Evolutionary conservation across 306 rosid species (phyloP).

Genomic region (Prunus salicina): DNA sequence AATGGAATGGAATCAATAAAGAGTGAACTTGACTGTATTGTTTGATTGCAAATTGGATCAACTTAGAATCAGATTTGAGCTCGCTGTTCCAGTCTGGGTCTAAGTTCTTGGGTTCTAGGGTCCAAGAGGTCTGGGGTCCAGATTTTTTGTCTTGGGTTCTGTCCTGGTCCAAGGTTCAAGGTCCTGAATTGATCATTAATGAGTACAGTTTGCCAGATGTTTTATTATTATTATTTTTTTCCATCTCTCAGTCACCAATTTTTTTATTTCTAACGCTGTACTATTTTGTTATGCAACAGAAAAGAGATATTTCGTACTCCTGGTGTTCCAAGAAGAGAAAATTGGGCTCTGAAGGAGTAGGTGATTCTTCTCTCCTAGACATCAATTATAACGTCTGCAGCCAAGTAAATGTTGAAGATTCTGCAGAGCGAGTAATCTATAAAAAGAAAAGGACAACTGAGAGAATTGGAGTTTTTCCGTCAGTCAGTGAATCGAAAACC

Average conservation of each 20-base stretch:
- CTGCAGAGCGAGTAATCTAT: conserved; percentile 6
- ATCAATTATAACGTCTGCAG: conserved; percentile 9
- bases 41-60: background rate
- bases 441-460: conserved; percentile 36
- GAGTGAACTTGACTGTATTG: background rate
- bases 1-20: background rate
- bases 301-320: conserved; percentile 51
- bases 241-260: background rate
- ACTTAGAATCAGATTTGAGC: background rate
- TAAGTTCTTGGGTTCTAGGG: background rate
- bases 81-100: background rate
- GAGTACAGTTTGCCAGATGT: background rate
- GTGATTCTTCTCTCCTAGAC: conserved; percentile 20
- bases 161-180: background rate
- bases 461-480: conserved; percentile 8
- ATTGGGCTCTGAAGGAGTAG: conserved; percentile 25
- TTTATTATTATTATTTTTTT: background rate
- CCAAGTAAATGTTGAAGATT: conserved; percentile 20
- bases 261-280: background rate
- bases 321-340: conserved; percentile 58
- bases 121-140: background rate
- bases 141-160: background rate
- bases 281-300: conserved; percentile 39
- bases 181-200: background rate
- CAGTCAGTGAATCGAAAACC: conserved; percentile 21